phyloP scores from a whole-genome alignment of 441 rosid genomes.

The Aleurites moluccanus region DNA sequence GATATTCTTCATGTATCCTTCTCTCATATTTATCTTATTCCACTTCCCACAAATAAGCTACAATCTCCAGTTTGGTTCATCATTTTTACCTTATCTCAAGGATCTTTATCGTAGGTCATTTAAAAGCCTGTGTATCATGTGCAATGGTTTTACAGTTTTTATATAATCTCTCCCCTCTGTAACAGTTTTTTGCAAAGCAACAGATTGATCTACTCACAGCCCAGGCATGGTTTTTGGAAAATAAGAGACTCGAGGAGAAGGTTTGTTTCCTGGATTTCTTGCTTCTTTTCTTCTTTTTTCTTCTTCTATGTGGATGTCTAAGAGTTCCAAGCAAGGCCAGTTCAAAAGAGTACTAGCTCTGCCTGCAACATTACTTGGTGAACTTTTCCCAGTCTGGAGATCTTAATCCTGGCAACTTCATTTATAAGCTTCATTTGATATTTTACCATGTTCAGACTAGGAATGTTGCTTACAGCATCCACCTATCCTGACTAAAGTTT shows the following conservation, averaged over 20 bases:
- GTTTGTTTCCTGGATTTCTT: slow-evolving; percentile 34
- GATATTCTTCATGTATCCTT: too few species aligned
- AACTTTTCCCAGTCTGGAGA: background rate
- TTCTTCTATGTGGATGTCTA: background rate
- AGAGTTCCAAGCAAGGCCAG: background rate
- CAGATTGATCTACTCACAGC: slow-evolving; percentile 79
- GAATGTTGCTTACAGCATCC: background rate
- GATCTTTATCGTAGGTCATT: background rate
- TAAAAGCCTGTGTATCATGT: background rate
- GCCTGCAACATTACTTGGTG: background rate
- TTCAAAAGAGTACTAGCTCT: background rate
- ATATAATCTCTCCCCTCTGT: slow-evolving; percentile 5
- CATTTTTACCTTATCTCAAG: background rate
- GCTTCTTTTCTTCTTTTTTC: slow-evolving; percentile 4
- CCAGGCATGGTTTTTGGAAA: slow-evolving; percentile 84
- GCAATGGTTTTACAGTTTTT: background rate
- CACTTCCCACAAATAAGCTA: background rate
- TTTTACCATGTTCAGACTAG: background rate
- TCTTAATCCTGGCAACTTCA: background rate
- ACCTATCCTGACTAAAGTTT: background rate
- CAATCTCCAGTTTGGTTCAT: background rate
- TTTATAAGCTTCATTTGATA: background rate
- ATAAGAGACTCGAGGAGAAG: slow-evolving; percentile 71
- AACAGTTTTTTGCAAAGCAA: slow-evolving; percentile 68
- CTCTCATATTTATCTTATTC: too few species aligned